Conservation (phyloP, 2,329 filamentous ascomycete genomes). For the Venturia pyrina region DNA sequence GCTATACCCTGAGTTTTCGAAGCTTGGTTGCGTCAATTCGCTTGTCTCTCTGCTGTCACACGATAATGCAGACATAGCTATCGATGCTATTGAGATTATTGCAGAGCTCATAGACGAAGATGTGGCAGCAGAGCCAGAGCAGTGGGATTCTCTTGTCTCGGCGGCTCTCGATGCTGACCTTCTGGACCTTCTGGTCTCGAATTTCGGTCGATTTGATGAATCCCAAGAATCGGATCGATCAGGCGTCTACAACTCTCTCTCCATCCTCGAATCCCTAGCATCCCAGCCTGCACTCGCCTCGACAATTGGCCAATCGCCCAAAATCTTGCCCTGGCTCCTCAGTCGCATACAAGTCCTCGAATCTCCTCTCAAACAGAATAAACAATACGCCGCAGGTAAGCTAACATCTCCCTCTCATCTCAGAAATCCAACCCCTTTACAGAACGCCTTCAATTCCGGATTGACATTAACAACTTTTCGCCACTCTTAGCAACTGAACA, state of each 20-base stretch:
- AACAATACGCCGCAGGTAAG: constrained; percentile 59
- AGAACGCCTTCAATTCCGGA: neutral
- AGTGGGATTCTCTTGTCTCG: constrained; percentile 69
- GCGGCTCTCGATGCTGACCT: constrained; percentile 56
- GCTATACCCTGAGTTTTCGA: constrained; percentile 71
- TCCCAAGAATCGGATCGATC: constrained; percentile 57
- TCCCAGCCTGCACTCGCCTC: constrained; percentile 60
- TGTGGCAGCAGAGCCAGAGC: constrained; percentile 65
- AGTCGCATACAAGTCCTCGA: constrained; percentile 62
- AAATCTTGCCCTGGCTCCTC: constrained; percentile 68
- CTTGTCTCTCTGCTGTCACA: constrained; percentile 78
- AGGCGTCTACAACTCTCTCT: constrained; percentile 77
- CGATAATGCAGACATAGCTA: constrained; percentile 95
- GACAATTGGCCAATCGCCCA: constrained; percentile 58
- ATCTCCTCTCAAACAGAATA: constrained; percentile 68
- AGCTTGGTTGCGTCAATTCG: constrained; percentile 60
- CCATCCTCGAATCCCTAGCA: constrained; percentile 75
- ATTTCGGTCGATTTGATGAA: constrained; percentile 73
- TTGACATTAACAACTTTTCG: neutral
- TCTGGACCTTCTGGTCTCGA: constrained; percentile 63
- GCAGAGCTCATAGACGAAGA: constrained; percentile 91
- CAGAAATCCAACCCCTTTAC: neutral
- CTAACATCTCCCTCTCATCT: neutral
- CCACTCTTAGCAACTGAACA: neutral
- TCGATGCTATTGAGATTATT: constrained; percentile 80